A percentile compares a stretch with the other conserved stretches of the same genome.
Conservation (phyloP, 2,329 filamentous ascomycete genomes). For the Colletotrichum plurivorum region DNA sequence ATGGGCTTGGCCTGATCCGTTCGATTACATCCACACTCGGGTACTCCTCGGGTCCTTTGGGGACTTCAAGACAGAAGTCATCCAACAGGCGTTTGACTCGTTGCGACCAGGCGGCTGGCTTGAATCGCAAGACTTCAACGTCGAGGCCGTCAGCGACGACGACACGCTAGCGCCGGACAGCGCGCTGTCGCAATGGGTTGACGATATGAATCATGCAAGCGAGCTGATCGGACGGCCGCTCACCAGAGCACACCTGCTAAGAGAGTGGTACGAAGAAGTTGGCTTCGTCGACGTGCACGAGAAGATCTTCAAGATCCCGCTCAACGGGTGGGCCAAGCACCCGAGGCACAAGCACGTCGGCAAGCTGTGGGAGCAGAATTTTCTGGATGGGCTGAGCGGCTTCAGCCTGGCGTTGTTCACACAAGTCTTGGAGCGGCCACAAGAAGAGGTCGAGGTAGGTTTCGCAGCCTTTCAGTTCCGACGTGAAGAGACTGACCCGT, state of each 20-base stretch:
- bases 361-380: conserved; percentile 60
- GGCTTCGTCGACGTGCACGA: conserved; percentile 71
- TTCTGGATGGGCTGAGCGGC: conserved; percentile 59
- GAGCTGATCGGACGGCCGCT: conserved; percentile 54
- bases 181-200: conserved; percentile 56
- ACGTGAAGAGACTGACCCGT: conserved; percentile 33
- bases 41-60: conserved; percentile 65
- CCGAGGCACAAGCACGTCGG: conserved; percentile 59
- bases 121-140: conserved; percentile 65
- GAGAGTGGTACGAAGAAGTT: conserved; percentile 58
- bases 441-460: conserved; percentile 65
- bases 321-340: conserved; percentile 68
- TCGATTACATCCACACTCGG: conserved; percentile 70
- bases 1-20: conserved; percentile 67
- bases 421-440: conserved; percentile 55
- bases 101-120: conserved; percentile 68
- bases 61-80: conserved; percentile 62
- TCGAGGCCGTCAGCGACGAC: conserved; percentile 59
- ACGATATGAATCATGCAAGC: conserved; percentile 57
- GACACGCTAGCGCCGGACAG: conserved; percentile 56
- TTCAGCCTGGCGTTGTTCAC: conserved; percentile 59
- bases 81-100: conserved; percentile 65
- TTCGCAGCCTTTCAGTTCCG: neutral
- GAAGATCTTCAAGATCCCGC: conserved; percentile 66
- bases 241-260: conserved; percentile 51